phyloP scores from a whole-genome alignment of 768 basidiomycete genomes.

The Lentinula sp. region DNA sequence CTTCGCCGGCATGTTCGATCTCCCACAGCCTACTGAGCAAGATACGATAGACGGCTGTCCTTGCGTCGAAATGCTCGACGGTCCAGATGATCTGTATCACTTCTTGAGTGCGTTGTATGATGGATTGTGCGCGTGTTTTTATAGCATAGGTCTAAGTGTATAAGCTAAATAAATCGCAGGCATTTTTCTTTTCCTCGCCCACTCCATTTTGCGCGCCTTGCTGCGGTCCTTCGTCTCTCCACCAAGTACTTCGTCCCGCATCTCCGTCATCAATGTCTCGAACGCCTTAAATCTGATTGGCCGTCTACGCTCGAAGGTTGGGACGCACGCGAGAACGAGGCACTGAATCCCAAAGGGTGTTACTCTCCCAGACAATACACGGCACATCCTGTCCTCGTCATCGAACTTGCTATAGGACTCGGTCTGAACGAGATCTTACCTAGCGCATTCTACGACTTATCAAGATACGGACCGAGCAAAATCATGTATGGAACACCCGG shows the following conservation, averaged over 20 bases:
- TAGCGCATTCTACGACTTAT: constrained; percentile 68
- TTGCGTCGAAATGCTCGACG: constrained; percentile 58
- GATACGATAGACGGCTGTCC: constrained; percentile 50
- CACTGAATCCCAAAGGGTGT: constrained; percentile 40
- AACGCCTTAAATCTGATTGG: constrained; percentile 58
- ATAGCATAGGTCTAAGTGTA: neutral
- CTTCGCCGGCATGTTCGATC: constrained; percentile 60
- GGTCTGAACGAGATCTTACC: constrained; percentile 52
- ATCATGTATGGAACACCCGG: constrained; percentile 48
- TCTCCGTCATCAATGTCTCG: constrained; percentile 55
- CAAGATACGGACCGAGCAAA: constrained; percentile 66
- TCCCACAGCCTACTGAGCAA: constrained; percentile 45
- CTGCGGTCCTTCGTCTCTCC: constrained; percentile 64
- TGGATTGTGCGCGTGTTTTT: constrained; percentile 48
- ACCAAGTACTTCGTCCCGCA: constrained; percentile 72
- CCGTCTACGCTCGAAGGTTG: constrained; percentile 60
- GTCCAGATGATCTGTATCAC: constrained; percentile 59
- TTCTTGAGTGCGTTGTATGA: constrained; percentile 70
- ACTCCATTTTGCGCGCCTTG: constrained; percentile 48
- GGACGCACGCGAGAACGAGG: constrained; percentile 59
- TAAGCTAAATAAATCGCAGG: constrained; percentile 21
- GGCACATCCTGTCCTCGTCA: constrained; percentile 64
- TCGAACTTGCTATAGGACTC: constrained; percentile 65
- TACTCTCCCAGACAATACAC: constrained; percentile 55
- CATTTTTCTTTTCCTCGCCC: constrained; percentile 45